phyloP scores from a whole-genome alignment of 2,329 filamentous ascomycete species.

The Malbranchea zuffiana region DNA sequence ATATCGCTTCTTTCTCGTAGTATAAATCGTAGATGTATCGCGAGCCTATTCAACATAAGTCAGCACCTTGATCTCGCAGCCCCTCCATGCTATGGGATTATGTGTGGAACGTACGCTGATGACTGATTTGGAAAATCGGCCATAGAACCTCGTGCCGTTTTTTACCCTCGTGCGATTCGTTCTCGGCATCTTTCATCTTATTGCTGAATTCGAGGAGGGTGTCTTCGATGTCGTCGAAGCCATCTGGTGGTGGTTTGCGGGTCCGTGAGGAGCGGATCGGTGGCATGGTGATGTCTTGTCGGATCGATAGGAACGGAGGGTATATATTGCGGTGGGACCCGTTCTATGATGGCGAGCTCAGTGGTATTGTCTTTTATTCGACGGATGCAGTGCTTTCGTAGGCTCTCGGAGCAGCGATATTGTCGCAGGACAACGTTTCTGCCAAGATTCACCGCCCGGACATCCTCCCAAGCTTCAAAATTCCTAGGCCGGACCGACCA shows the following conservation, averaged over 20 bases:
- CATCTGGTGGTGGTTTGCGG: slow-evolving; percentile 54
- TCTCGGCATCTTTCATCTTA: slow-evolving; percentile 72
- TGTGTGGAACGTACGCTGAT: slow-evolving; percentile 57
- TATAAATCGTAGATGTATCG: slow-evolving; percentile 96
- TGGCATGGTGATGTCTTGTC: slow-evolving; percentile 49
- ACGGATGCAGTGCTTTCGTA: too few species aligned
- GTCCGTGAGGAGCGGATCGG: slow-evolving; percentile 49
- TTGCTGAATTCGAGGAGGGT: slow-evolving; percentile 56
- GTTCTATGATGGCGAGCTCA: background rate
- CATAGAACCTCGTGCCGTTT: slow-evolving; percentile 87
- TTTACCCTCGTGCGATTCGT: slow-evolving; percentile 66
- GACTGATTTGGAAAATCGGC: slow-evolving; percentile 95
- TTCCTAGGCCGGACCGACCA: too few species aligned
- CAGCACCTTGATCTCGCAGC: slow-evolving; percentile 8
- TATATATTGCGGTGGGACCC: background rate
- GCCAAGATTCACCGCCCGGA: too few species aligned
- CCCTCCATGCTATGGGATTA: background rate
- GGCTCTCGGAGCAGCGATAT: too few species aligned
- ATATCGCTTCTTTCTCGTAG: slow-evolving; percentile 95
- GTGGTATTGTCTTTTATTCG: background rate
- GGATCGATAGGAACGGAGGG: background rate
- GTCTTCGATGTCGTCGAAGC: slow-evolving; percentile 59
- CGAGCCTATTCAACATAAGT: slow-evolving; percentile 37
- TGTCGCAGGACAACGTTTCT: too few species aligned
- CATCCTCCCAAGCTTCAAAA: too few species aligned